These are phyloP conservation scores for Teratosphaeria destructans DNA, from an alignment of 2,329 filamentous ascomycete genomes.

Conservation along the genomic window DNA sequence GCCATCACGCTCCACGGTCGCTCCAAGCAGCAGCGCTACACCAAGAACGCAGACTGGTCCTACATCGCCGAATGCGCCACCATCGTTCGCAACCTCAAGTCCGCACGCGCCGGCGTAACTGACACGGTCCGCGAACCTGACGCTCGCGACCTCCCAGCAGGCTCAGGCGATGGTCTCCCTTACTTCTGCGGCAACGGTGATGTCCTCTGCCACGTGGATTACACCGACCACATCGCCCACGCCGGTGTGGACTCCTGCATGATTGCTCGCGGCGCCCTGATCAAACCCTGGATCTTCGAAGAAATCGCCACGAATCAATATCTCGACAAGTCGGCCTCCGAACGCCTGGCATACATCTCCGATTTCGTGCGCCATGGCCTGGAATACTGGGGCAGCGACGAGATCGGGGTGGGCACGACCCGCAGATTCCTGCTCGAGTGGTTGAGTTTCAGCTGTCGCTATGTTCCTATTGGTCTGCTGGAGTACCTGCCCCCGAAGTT, in stretches of 20 bases:
- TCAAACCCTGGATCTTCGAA: conserved; percentile 98
- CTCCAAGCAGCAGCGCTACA: conserved; percentile 89
- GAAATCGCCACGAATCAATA: conserved; percentile 89
- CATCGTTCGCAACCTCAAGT: conserved; percentile 70
- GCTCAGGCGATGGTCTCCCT: conserved; percentile 43
- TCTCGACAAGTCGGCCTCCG: conserved; percentile 82
- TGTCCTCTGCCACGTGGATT: conserved; percentile 86
- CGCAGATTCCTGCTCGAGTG: conserved; percentile 89
- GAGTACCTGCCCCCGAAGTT: conserved; percentile 81
- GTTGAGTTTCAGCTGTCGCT: conserved; percentile 86
- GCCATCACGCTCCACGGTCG: conserved; percentile 94
- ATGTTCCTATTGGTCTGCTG: conserved; percentile 79
- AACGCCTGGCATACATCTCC: conserved; percentile 76
- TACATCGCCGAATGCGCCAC: conserved; percentile 88
- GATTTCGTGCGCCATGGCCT: conserved; percentile 85
- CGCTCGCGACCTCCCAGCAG: conserved; percentile 58
- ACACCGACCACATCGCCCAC: conserved; percentile 65
- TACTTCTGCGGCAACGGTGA: conserved; percentile 97
- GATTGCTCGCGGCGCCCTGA: conserved; percentile 88
- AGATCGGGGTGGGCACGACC: conserved; percentile 83
- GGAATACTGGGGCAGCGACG: conserved; percentile 91
- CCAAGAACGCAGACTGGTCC: conserved; percentile 80
- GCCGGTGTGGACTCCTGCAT: conserved; percentile 86
- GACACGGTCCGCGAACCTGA: conserved; percentile 77
- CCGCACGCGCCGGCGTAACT: conserved; percentile 51